phyloP scores from a whole-genome alignment of 192 early-diverging fungal species.

The Neocallimastix lanati region DNA sequence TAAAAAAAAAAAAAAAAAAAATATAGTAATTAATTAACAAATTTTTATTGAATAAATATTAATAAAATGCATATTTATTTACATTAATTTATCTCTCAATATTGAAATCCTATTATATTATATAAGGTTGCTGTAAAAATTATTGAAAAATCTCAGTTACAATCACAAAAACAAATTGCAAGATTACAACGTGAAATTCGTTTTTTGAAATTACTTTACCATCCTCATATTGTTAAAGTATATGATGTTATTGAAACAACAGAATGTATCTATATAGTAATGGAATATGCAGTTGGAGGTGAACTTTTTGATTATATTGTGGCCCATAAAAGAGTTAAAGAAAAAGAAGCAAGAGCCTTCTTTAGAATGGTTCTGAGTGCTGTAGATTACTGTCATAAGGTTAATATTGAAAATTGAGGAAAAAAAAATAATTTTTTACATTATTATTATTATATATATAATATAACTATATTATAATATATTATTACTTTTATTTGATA shows the following conservation, averaged over 20 bases:
- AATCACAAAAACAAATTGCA: slow-evolving; percentile 45
- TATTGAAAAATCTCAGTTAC: slow-evolving; percentile 36
- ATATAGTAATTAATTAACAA: too few relatives aligned
- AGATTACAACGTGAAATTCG: slow-evolving; percentile 60
- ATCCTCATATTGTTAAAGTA: slow-evolving; percentile 76
- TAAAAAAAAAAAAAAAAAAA: too few relatives aligned
- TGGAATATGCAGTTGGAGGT: slow-evolving; percentile 74
- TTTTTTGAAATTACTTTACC: slow-evolving; percentile 68
- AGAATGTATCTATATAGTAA: slow-evolving; percentile 63
- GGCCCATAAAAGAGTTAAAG: slow-evolving; percentile 53
- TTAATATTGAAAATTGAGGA: background rate
- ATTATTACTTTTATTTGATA: too few relatives aligned
- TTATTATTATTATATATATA: too few relatives aligned
- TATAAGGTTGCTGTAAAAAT: slow-evolving; percentile 49
- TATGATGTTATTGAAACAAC: slow-evolving; percentile 64
- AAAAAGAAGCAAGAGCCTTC: slow-evolving; percentile 68
- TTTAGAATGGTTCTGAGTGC: slow-evolving; percentile 70
- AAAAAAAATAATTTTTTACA: too few relatives aligned
- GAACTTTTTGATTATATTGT: slow-evolving; percentile 78
- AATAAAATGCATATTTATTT: too few relatives aligned
- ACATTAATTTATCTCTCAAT: too few relatives aligned
- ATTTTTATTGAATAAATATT: too few relatives aligned
- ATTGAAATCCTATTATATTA: too few relatives aligned
- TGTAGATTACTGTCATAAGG: slow-evolving; percentile 41
- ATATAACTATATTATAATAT: too few relatives aligned